Percentiles rank a stretch among this genome's conserved stretches.
Evolutionary conservation across 2,329 filamentous ascomycete species (phyloP).

Genomic region (Cladosporium colombiae): DNA sequence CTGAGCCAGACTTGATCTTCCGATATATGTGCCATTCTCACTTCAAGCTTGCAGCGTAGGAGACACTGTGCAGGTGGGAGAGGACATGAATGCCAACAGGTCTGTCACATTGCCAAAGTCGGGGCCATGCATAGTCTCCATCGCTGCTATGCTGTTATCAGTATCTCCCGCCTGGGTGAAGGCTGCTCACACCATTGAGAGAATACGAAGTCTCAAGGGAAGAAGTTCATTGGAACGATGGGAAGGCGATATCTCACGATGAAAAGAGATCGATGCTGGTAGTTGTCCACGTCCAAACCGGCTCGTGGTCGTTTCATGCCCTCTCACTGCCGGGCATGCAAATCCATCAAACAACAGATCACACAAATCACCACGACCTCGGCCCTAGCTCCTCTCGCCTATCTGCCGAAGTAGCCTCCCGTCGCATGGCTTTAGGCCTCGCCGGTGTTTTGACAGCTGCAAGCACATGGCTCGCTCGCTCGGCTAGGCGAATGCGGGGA

Average conservation of each 20-base stretch:
- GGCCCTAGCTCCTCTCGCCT: constrained; percentile 10
- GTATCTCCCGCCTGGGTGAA: not conserved
- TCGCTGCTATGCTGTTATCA: not conserved
- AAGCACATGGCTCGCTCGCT: constrained; percentile 4
- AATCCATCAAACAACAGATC: not conserved
- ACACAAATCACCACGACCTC: not conserved
- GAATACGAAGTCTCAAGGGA: not conserved
- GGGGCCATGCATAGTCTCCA: not conserved
- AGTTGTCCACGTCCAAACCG: not conserved
- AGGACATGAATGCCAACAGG: not conserved
- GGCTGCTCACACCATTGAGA: not conserved
- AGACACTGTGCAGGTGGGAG: not conserved
- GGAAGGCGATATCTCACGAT: not conserved
- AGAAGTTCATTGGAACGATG: not conserved
- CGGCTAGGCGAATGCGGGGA: constrained; percentile 17
- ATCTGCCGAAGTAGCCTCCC: constrained; percentile 10
- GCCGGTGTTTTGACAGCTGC: not conserved
- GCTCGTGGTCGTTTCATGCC: not conserved
- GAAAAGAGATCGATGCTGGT: not conserved
- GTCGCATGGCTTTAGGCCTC: not conserved
- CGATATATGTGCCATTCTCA: not conserved
- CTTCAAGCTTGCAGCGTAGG: too few species aligned
- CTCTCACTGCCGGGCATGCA: not conserved
- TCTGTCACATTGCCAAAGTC: not conserved
- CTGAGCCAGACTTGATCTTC: not conserved